Percentiles rank a stretch among this genome's conserved stretches.
phyloP scores from a whole-genome alignment of 306 rosid genomes.

The Citrullus amarus region DNA sequence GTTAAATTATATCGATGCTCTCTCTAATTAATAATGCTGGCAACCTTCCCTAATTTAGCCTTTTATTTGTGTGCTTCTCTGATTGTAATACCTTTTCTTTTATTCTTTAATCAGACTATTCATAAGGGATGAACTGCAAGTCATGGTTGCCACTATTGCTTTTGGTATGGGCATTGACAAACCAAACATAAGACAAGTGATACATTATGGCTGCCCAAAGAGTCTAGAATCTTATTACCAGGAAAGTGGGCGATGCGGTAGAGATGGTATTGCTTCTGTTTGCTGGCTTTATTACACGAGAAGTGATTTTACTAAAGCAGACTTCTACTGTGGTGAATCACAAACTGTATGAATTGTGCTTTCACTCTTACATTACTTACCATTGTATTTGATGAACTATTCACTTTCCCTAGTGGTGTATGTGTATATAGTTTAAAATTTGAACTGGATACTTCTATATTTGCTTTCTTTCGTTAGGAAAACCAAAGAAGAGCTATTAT shows the following conservation, averaged over 20 bases:
- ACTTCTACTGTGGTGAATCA: slow-evolving; percentile 48
- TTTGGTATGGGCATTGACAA: slow-evolving; percentile 98
- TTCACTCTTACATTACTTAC: not conserved
- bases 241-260: slow-evolving; percentile 90
- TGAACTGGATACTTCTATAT: not conserved
- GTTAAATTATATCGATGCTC: not conserved
- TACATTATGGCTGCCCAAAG: slow-evolving; percentile 92
- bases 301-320: slow-evolving; percentile 60
- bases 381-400: not conserved
- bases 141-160: slow-evolving; percentile 92
- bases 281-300: slow-evolving; percentile 92
- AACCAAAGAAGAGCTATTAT: slow-evolving; percentile 62
- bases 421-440: not conserved
- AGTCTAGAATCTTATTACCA: slow-evolving; percentile 83
- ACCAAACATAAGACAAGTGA: slow-evolving; percentile 82
- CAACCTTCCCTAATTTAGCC: not conserved
- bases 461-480: slow-evolving; percentile 34
- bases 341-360: slow-evolving; percentile 33
- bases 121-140: slow-evolving; percentile 61
- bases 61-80: not conserved
- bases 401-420: not conserved
- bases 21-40: not conserved
- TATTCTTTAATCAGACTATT: slow-evolving; percentile 44
- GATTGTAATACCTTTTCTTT: not conserved
- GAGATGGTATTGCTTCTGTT: slow-evolving; percentile 85